phyloP scores from a whole-genome alignment of 306 rosid species.

The Hippophae rhamnoides region DNA sequence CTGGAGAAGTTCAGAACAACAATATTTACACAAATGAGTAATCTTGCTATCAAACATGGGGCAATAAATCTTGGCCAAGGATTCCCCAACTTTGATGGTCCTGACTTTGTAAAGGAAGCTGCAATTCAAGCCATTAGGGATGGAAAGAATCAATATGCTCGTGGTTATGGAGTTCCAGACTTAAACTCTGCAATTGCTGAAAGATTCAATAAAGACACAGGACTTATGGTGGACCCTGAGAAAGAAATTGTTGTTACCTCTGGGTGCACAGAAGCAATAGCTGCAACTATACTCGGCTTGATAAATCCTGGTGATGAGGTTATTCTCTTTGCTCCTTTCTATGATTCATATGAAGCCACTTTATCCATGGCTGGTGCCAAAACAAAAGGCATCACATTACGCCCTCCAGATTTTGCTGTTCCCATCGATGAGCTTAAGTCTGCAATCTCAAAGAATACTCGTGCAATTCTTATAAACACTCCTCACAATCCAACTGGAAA shows the following conservation, averaged over 20 bases:
- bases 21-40: slow-evolving; percentile 88
- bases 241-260: slow-evolving; percentile 73
- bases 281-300: slow-evolving; percentile 73
- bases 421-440: slow-evolving; percentile 67
- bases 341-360: slow-evolving; percentile 81
- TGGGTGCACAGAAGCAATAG: slow-evolving; percentile 94
- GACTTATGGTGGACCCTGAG: slow-evolving; percentile 68
- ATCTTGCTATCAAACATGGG: slow-evolving; percentile 66
- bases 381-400: slow-evolving; percentile 51
- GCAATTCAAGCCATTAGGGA: slow-evolving; percentile 77
- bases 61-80: slow-evolving; percentile 96
- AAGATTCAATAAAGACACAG: slow-evolving; percentile 70
- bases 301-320: slow-evolving; percentile 94
- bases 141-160: slow-evolving; percentile 86
- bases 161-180: slow-evolving; percentile 74
- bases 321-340: slow-evolving; percentile 77
- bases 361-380: slow-evolving; percentile 94
- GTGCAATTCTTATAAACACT: slow-evolving; percentile 62
- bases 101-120: slow-evolving; percentile 89
- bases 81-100: slow-evolving; percentile 93
- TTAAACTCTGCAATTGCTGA: slow-evolving; percentile 69
- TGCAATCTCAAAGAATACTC: slow-evolving; percentile 57
- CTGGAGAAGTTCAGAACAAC: slow-evolving; percentile 85
- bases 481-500: slow-evolving; percentile 92
- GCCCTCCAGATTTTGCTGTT: slow-evolving; percentile 68